A percentile compares a stretch with the other conserved stretches of the same genome.
phyloP scores from a whole-genome alignment of 2,329 filamentous ascomycete species.

The Cytospora paraplurivora region DNA sequence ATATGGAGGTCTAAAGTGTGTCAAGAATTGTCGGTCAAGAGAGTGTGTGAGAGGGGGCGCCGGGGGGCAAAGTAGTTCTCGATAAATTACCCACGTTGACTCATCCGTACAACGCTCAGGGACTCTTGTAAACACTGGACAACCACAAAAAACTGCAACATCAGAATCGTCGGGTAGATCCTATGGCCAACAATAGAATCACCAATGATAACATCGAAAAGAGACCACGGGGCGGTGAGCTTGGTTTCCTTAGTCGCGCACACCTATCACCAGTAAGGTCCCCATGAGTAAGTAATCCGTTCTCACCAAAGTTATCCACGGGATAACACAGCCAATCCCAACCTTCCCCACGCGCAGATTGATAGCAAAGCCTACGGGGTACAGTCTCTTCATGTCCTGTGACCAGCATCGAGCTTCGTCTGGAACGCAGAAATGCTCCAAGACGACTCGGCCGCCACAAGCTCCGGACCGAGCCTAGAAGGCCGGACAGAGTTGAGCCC shows the following conservation, averaged over 20 bases:
- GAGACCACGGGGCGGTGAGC: not conserved
- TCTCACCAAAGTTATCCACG: too few species aligned
- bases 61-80: not conserved
- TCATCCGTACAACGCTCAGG: not conserved
- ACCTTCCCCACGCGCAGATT: too few species aligned
- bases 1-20: not conserved
- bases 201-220: not conserved
- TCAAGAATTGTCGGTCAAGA: conserved; percentile 12
- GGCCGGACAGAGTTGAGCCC: not conserved
- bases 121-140: not conserved
- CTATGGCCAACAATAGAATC: not conserved
- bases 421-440: not conserved
- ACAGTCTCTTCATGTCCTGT: not conserved
- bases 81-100: not conserved
- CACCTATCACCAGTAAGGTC: not conserved
- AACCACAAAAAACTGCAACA: not conserved
- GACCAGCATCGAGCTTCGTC: not conserved
- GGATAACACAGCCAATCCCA: too few species aligned
- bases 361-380: too few species aligned
- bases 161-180: too few species aligned
- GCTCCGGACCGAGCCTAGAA: not conserved
- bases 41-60: not conserved
- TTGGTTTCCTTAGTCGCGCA: not conserved
- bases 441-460: not conserved
- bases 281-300: too few species aligned